Percentiles rank a stretch among this genome's conserved stretches.
These are phyloP conservation scores for Madurella fahalii DNA, from an alignment of 2,329 filamentous ascomycete species.

Conservation along the genomic window DNA sequence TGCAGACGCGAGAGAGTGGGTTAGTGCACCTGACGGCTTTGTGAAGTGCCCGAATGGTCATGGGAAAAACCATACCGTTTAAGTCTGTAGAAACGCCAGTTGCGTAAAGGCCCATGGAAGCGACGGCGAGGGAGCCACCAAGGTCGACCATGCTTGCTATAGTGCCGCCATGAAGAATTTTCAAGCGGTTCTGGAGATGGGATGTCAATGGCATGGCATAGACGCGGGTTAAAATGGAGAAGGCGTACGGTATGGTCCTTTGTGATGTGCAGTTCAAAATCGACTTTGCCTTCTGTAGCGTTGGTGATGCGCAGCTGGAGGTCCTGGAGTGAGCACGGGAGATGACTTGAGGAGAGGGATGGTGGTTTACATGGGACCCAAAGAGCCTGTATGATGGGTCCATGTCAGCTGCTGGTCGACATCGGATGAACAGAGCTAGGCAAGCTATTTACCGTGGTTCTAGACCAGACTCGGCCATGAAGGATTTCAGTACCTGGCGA, in stretches of 20 bases:
- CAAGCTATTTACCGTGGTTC: slow-evolving; percentile 67
- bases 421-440: slow-evolving; percentile 1
- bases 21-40: not conserved
- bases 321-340: not conserved
- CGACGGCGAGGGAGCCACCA: slow-evolving; percentile 61
- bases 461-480: slow-evolving; percentile 78
- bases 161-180: slow-evolving; percentile 73
- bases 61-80: slow-evolving; percentile 43
- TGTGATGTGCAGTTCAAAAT: slow-evolving; percentile 71
- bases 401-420: not conserved
- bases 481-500: slow-evolving; percentile 74
- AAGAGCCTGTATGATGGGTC: slow-evolving; percentile 34
- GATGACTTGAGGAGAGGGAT: not conserved
- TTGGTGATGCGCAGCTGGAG: slow-evolving; percentile 61
- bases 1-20: slow-evolving; percentile 29
- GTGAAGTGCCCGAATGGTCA: too few relatives aligned
- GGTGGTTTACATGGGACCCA: slow-evolving; percentile 37
- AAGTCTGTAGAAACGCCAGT: slow-evolving; percentile 64
- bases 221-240: not conserved
- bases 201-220: too few relatives aligned
- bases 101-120: slow-evolving; percentile 58
- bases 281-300: slow-evolving; percentile 62
- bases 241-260: slow-evolving; percentile 65
- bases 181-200: slow-evolving; percentile 61
- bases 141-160: slow-evolving; percentile 71